Evolutionary conservation across 2,329 filamentous ascomycete species (phyloP).

Genomic region (Chaetomium globosum): DNA sequence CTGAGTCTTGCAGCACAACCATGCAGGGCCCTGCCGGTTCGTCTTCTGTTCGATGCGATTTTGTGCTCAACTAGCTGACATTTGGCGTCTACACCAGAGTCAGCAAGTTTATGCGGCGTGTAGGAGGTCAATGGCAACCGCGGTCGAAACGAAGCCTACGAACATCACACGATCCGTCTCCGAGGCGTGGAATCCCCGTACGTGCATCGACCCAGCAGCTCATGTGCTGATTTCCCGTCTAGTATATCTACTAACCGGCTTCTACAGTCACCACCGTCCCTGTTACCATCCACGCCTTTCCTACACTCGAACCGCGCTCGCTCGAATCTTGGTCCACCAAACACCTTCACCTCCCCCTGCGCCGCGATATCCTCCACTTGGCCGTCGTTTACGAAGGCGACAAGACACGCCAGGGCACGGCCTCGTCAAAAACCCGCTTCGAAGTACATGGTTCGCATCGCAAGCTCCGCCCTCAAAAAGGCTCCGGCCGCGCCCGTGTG

Average conservation of each 20-base stretch:
- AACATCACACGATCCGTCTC: slow-evolving; percentile 44
- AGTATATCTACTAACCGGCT: slow-evolving; percentile 44
- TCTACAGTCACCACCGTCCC: slow-evolving; percentile 62
- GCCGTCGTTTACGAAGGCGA: slow-evolving; percentile 94
- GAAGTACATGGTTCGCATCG: slow-evolving; percentile 81
- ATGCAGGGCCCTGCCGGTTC: slow-evolving; percentile 41
- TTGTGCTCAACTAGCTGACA: slow-evolving; percentile 16
- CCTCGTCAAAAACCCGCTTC: slow-evolving; percentile 75
- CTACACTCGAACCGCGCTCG: slow-evolving; percentile 77
- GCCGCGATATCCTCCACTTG: slow-evolving; percentile 88
- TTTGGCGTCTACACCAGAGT: slow-evolving; percentile 19
- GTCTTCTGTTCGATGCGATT: slow-evolving; percentile 7
- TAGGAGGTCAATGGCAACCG: slow-evolving; percentile 59
- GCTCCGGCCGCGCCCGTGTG: slow-evolving; percentile 74
- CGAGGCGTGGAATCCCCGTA: slow-evolving; percentile 53
- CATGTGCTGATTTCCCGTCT: slow-evolving; percentile 14
- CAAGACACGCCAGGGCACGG: slow-evolving; percentile 81
- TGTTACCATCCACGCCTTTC: slow-evolving; percentile 88
- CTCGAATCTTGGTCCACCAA: slow-evolving; percentile 78
- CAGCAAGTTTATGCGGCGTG: slow-evolving; percentile 36
- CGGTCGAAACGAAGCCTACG: slow-evolving; percentile 46
- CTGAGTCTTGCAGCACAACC: slow-evolving; percentile 52
- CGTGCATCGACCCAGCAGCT: slow-evolving; percentile 31
- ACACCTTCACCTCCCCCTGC: slow-evolving; percentile 83
- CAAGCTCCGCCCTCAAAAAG: slow-evolving; percentile 88